phyloP scores from a whole-genome alignment of 805 yeast species.

The Wickerhamomyces alni region DNA sequence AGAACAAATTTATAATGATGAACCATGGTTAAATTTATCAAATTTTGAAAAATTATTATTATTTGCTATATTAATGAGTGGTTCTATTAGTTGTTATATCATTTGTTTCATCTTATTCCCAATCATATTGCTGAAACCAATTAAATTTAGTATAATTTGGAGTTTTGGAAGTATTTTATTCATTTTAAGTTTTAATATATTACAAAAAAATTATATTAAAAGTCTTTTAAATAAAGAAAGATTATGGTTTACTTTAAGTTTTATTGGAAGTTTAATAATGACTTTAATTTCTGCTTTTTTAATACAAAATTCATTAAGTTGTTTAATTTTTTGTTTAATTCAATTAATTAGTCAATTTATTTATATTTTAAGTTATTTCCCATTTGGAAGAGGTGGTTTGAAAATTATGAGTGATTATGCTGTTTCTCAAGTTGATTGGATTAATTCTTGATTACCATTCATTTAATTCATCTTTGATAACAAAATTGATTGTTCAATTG shows the following conservation, averaged over 20 bases:
- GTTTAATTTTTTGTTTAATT: conserved; percentile 6
- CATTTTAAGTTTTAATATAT: conserved; percentile 10
- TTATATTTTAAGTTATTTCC: conserved; percentile 17
- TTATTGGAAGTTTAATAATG: conserved; percentile 7
- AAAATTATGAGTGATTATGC: conserved; percentile 14
- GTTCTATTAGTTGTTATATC: conserved; percentile 15
- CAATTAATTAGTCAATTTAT: conserved; percentile 10
- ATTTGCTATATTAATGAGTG: conserved; percentile 16
- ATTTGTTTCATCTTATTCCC: conserved; percentile 15
- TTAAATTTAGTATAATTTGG: conserved; percentile 14
- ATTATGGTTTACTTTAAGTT: conserved; percentile 14
- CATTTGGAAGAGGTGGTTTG: conserved; percentile 14
- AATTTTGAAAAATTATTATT: conserved; percentile 11
- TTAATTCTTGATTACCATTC: conserved; percentile 5
- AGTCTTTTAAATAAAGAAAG: conserved; percentile 13
- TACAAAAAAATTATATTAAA: conserved; percentile 10
- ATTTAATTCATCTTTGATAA: not conserved
- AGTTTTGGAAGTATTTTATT: conserved; percentile 15
- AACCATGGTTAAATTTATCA: conserved; percentile 1
- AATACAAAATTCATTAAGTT: conserved; percentile 7
- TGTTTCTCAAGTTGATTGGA: conserved; percentile 13
- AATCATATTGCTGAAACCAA: conserved; percentile 12
- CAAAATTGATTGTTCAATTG: conserved; percentile 11
- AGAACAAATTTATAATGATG: not conserved
- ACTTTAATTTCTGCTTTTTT: conserved; percentile 10